A percentile compares a stretch with the other conserved stretches of the same genome.
phyloP scores from a whole-genome alignment of 2,329 filamentous ascomycete genomes.

The Trichoderma guizhouense region DNA sequence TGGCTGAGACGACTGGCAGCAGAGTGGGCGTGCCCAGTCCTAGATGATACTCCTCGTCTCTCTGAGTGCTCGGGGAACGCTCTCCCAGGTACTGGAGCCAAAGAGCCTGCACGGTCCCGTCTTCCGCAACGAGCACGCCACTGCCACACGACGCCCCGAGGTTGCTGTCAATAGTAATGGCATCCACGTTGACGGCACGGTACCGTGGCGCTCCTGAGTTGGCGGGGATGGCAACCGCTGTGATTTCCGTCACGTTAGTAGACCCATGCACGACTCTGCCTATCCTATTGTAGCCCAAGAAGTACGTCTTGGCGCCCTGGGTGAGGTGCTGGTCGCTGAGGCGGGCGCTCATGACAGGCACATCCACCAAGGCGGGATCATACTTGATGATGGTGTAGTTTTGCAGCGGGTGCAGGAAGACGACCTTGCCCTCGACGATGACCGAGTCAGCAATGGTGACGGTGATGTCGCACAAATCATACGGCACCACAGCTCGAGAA shows the following conservation, averaged over 20 bases:
- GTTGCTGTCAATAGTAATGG: conserved; percentile 93
- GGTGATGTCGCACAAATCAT: conserved; percentile 93
- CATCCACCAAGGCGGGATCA: conserved; percentile 87
- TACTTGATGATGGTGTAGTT: conserved; percentile 97
- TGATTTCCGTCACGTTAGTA: conserved; percentile 94
- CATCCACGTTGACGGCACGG: conserved; percentile 91
- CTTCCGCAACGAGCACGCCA: conserved; percentile 83
- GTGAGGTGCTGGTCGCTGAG: conserved; percentile 79
- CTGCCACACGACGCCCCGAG: conserved; percentile 89
- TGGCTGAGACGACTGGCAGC: conserved; percentile 81
- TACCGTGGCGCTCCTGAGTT: conserved; percentile 90
- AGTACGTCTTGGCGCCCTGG: conserved; percentile 91
- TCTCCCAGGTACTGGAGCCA: conserved; percentile 98
- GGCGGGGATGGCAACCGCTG: conserved; percentile 91
- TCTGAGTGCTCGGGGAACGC: conserved; percentile 69
- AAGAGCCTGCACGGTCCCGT: conserved; percentile 89
- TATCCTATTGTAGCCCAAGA: conserved; percentile 97
- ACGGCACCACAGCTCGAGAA: conserved; percentile 89
- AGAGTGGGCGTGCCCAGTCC: conserved; percentile 86
- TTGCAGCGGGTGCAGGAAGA: conserved; percentile 94
- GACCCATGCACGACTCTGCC: conserved; percentile 89
- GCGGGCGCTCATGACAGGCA: conserved; percentile 84
- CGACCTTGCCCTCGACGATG: conserved; percentile 86
- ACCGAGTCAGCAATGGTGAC: conserved; percentile 96
- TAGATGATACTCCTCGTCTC: conserved; percentile 95